phyloP scores from a whole-genome alignment of 352 stramenopile species.

The Phytophthora gonapodyides region DNA sequence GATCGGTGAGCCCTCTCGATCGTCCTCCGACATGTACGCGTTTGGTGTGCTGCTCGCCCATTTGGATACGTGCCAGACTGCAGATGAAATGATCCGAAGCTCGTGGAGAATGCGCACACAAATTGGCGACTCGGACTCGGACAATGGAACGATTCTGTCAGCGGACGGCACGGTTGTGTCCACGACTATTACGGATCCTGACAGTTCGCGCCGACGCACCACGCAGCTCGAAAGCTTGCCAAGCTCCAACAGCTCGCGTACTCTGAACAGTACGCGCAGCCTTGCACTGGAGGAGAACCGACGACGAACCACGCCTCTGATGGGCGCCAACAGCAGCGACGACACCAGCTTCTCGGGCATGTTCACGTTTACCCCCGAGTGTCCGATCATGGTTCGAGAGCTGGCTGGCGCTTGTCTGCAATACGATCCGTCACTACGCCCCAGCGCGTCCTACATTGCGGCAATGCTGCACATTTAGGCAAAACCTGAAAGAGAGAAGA shows the following conservation, averaged over 20 bases:
- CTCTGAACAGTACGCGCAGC: slow-evolving; percentile 29
- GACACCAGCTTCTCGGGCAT: slow-evolving; percentile 54
- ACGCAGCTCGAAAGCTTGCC: slow-evolving; percentile 33
- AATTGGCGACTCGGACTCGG: slow-evolving; percentile 26
- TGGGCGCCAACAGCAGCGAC: slow-evolving; percentile 29
- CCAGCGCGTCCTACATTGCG: slow-evolving; percentile 73
- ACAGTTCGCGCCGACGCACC: slow-evolving; percentile 37
- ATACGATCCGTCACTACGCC: slow-evolving; percentile 69
- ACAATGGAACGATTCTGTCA: slow-evolving; percentile 41
- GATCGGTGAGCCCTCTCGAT: slow-evolving; percentile 44
- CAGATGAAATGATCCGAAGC: slow-evolving; percentile 68
- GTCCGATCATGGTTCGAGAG: slow-evolving; percentile 55
- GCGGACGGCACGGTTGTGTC: slow-evolving; percentile 38
- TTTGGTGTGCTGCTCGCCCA: slow-evolving; percentile 71
- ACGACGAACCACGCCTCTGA: slow-evolving; percentile 37
- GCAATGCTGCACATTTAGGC: slow-evolving; percentile 65
- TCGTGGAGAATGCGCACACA: slow-evolving; percentile 61
- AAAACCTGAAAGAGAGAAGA: slow-evolving; percentile 14
- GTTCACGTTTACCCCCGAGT: slow-evolving; percentile 77
- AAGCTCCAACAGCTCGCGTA: slow-evolving; percentile 23
- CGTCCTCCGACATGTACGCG: slow-evolving; percentile 75
- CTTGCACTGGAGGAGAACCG: slow-evolving; percentile 33
- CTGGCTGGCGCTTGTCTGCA: slow-evolving; percentile 70
- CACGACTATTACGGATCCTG: slow-evolving; percentile 21
- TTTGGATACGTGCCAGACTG: slow-evolving; percentile 59